Percentiles rank a stretch among this genome's conserved stretches.
Evolutionary conservation across 2,329 filamentous ascomycete species (phyloP).

Genomic region (Colletotrichum euphorbiae): DNA sequence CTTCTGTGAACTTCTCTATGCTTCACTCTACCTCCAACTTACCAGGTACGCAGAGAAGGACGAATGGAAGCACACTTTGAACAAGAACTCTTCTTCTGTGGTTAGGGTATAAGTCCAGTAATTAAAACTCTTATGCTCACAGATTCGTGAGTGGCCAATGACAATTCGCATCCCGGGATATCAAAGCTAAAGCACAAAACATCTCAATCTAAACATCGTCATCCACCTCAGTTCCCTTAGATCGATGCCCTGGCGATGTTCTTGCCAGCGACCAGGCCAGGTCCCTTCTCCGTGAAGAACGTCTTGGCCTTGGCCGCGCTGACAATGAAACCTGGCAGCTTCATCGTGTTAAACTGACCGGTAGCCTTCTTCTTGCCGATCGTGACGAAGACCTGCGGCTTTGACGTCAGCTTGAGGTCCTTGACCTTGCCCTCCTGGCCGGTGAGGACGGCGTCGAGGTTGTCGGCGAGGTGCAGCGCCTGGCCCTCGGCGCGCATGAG

Average conservation of each 20-base stretch:
- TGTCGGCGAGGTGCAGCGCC: constrained; percentile 48
- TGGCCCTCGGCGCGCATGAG: constrained; percentile 49
- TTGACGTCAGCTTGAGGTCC: constrained; percentile 37
- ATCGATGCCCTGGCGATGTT: constrained; percentile 38
- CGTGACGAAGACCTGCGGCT: constrained; percentile 38
- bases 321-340: constrained; percentile 40
- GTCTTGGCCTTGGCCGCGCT: constrained; percentile 39
- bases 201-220: neutral
- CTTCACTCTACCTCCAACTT: too few species aligned
- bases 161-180: constrained; percentile 28
- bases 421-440: constrained; percentile 33
- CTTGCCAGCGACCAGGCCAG: constrained; percentile 33
- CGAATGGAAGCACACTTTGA: neutral
- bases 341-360: constrained; percentile 38
- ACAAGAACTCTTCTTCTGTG: constrained; percentile 1
- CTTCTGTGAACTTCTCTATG: too few species aligned
- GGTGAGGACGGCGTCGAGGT: constrained; percentile 47
- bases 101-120: constrained; percentile 29
- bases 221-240: neutral
- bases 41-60: neutral
- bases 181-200: constrained; percentile 28
- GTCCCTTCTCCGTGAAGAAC: constrained; percentile 39
- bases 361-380: constrained; percentile 39
- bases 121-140: constrained; percentile 30
- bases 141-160: neutral